Conservation (phyloP, 2,329 filamentous ascomycete species). For the Fusarium fujikuroi region DNA sequence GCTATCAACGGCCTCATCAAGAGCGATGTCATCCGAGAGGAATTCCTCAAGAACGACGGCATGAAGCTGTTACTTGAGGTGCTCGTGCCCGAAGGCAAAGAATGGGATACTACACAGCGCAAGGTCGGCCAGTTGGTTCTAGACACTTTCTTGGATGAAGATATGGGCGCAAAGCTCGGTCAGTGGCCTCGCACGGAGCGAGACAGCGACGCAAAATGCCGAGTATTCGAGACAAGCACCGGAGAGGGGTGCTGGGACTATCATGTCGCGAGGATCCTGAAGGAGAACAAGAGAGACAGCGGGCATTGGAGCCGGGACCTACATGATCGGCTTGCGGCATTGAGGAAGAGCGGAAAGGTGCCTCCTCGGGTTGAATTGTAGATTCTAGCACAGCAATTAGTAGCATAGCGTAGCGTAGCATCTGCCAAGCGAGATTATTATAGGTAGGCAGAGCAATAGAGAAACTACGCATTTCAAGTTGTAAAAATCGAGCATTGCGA, state of each 20-base stretch:
- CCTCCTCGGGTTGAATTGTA: conserved; percentile 50
- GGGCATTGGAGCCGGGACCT: conserved; percentile 60
- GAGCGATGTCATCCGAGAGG: conserved; percentile 60
- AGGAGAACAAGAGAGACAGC: conserved; percentile 50
- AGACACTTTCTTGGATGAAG: conserved; percentile 74
- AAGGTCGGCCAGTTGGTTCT: conserved; percentile 68
- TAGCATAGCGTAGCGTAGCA: neutral
- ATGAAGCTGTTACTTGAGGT: conserved; percentile 66
- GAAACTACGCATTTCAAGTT: neutral
- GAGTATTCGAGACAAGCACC: conserved; percentile 43
- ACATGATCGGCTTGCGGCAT: conserved; percentile 48
- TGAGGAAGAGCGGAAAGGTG: conserved; percentile 45
- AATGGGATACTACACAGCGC: conserved; percentile 62
- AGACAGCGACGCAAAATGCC: conserved; percentile 52
- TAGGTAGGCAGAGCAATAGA: neutral
- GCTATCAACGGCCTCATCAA: conserved; percentile 68
- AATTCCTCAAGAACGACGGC: conserved; percentile 66
- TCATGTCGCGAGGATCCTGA: conserved; percentile 56
- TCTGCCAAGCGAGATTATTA: neutral
- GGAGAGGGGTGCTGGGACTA: conserved; percentile 70
- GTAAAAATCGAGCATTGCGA: neutral
- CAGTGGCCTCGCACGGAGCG: conserved; percentile 62
- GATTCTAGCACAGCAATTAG: conserved; percentile 9
- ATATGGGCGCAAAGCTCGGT: conserved; percentile 68
- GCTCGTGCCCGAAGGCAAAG: conserved; percentile 58